phyloP scores from a whole-genome alignment of 2,329 filamentous ascomycete species.

The Decorospora gaudefroyi region DNA sequence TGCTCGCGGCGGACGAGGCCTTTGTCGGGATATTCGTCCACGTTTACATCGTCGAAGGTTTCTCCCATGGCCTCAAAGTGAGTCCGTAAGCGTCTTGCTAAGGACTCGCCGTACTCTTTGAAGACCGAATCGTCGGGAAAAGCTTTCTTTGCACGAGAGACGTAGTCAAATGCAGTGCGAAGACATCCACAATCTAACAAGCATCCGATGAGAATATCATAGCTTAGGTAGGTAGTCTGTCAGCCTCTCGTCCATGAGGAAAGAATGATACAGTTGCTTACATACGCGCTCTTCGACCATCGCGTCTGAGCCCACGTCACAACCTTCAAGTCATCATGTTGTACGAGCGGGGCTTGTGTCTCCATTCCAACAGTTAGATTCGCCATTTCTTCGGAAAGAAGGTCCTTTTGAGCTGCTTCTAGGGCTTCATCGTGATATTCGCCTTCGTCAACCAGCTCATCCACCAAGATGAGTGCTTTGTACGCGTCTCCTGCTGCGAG shows the following conservation, averaged over 20 bases:
- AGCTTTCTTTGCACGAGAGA: constrained; percentile 62
- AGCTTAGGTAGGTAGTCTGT: constrained; percentile 31
- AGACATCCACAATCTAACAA: constrained; percentile 66
- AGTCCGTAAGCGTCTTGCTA: constrained; percentile 44
- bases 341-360: background rate
- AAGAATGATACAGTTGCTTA: constrained; percentile 5
- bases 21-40: constrained; percentile 67
- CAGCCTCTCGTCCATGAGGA: constrained; percentile 5
- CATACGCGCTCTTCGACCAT: constrained; percentile 41
- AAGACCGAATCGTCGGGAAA: constrained; percentile 63
- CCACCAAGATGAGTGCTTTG: constrained; percentile 81
- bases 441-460: constrained; percentile 76
- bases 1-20: constrained; percentile 69
- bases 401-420: constrained; percentile 54
- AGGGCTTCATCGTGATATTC: constrained; percentile 77
- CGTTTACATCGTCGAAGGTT: constrained; percentile 51
- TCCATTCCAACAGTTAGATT: constrained; percentile 8
- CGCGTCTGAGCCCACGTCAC: constrained; percentile 26
- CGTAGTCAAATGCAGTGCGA: constrained; percentile 69
- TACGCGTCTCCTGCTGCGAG: constrained; percentile 90
- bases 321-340: constrained; percentile 20
- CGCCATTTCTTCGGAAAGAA: constrained; percentile 16
- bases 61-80: constrained; percentile 32
- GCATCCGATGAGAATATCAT: constrained; percentile 54
- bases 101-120: constrained; percentile 57